Evolutionary conservation across 2,329 filamentous ascomycete genomes (phyloP), one percentile per base, ranked within the genome.

Genomic region (Aspergillus eucalypticola): DNA sequence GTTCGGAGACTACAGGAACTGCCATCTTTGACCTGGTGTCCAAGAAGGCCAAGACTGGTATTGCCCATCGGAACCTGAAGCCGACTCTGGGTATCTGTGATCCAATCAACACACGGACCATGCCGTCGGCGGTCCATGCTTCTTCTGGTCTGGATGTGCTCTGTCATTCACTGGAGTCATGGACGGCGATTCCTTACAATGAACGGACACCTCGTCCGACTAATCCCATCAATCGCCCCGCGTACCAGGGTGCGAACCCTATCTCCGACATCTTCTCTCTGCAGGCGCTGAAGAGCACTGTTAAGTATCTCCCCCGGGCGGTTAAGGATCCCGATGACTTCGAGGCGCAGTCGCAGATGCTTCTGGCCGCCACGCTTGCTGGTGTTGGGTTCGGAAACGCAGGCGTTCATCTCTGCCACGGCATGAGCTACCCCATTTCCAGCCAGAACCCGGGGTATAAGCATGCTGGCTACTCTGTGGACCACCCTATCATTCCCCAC

Each of bases 311-410:
- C 0, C 95, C 94, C 0, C 87, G 94, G 58, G 90, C 92, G 0
- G 90, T 96, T 3, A 88, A 84, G 60, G 90, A 98, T 69, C 92
- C 94, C 0, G 92, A 96, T 35, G 95, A 99, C 75, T 83, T 86
- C 62, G 95, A 98, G 76, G 96, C 96, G 0, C 95, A 99, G 77
- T 90, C 86, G 32, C 88, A 98, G 76, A 99, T 99, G 96, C 83
- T 99, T 29, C 86, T 99, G 19, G 95, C 95, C 2, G 90, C 95
- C 0, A 99, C 95, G 0, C 82, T 99, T 2, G 95, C 96, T 0
- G 95, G 95, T 49, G 92, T 99, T 3, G 95, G 95, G 0, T 99
- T 99, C 75, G 95, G 96, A 19, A 99, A 99, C 70, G 96, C 96
- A 1, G 95, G 96, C 53, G 95, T 99, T 2, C 95, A 99, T 79